Conservation (phyloP, 805 yeast genomes). For the Ogataea trehalophila region DNA sequence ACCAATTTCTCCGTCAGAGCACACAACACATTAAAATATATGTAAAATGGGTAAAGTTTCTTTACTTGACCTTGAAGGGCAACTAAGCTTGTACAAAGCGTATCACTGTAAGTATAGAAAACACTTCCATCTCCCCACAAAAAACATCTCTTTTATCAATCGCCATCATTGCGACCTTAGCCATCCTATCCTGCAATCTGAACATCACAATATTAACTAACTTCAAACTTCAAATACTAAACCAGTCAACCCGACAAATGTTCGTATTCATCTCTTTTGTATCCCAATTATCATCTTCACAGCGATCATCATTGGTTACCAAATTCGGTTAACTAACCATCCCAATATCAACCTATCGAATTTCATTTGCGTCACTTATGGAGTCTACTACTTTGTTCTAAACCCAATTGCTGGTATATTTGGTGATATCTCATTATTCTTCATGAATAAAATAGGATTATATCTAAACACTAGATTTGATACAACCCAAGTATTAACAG, state of each 20-base stretch:
- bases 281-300: constrained; percentile 74
- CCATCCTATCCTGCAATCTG: too few relatives aligned
- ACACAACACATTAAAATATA: constrained; percentile 35
- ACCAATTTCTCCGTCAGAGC: constrained; percentile 35
- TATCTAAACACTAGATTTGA: constrained; percentile 12
- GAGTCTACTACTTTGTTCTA: constrained; percentile 53
- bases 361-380: constrained; percentile 41
- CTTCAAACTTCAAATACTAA: not conserved
- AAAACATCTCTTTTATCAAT: not conserved
- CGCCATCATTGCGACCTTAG: not conserved
- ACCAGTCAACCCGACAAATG: constrained; percentile 41
- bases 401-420: constrained; percentile 49
- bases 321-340: constrained; percentile 9
- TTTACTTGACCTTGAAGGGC: constrained; percentile 36
- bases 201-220: too few relatives aligned
- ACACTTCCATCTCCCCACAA: not conserved
- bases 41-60: constrained; percentile 10
- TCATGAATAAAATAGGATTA: constrained; percentile 14
- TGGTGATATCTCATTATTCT: constrained; percentile 33
- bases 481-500: constrained; percentile 21
- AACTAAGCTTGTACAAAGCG: constrained; percentile 55
- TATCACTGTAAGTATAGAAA: constrained; percentile 21
- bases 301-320: constrained; percentile 36
- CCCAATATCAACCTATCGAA: constrained; percentile 41
- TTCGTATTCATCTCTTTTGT: constrained; percentile 68